Base-by-base conservation (phyloP, 805 yeast genomes). In the Komagataella populi region DNA sequence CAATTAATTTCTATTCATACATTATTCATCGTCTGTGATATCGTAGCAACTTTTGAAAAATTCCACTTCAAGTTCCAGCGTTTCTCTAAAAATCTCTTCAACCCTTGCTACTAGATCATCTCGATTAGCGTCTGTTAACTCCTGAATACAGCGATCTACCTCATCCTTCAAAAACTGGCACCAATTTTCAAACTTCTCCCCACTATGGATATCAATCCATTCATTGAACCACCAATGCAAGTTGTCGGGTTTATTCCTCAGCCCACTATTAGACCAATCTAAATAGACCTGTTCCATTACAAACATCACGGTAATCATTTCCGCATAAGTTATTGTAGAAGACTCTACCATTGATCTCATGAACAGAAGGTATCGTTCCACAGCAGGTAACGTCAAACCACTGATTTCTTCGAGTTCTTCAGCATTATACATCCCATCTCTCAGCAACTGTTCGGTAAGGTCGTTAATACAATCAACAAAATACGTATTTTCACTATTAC, bases 171-270 rank as follows among this genome's bases (percentile, higher is more conserved):
- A 61, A 54, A 77, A 76, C 3, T 63, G 55, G n/a, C 72, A 71
- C 82, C 82, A 78, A 2, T 55, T 58, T 46, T 67, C 63, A 52
- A 78, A 78, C 7, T 60, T 73, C 3, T 61, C 63, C 3, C 82
- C 82, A 54, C 74, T 71, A 55, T 77, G 82, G 49, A 77, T 60
- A 47, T 62, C 69, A 46, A 77, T 70, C 82, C 83, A 78, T 49
- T 74, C 78, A 48, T 71, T 68, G 53, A 71, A 63, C 54, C 72
- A 75, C 68, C 72, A 76, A 23, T 66, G 67, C 43, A 76, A 60
- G 48, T 65, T 57, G 1, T 56, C 52, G 4, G 64, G 59, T 18
- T 60, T 55, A 3, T 43, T 50, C 6, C 55, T 56, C 1, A 62
- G 52, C 43, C 67, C 63, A 52, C 65, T 57, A 36, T 72, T 68